Percentiles rank a stretch among this genome's conserved stretches.
phyloP scores from a whole-genome alignment of 225 moss, liverwort and hornwort species.

The Takakia lepidozioides region DNA sequence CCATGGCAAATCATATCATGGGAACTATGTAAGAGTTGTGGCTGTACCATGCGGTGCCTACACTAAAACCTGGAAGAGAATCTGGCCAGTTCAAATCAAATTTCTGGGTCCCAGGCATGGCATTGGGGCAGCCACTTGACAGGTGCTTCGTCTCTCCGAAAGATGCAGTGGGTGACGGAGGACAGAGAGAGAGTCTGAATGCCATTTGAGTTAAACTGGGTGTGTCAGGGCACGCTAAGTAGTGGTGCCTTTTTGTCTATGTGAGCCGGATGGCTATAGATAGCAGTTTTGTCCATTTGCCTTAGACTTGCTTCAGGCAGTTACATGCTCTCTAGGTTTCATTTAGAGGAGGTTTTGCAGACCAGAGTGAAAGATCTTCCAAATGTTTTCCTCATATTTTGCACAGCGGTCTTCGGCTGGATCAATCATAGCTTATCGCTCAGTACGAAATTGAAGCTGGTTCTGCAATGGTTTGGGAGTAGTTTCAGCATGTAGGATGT shows the following conservation, averaged over 20 bases:
- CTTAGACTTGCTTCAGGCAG: no score
- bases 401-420: conserved; percentile 9
- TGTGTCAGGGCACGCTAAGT: conserved; percentile 8
- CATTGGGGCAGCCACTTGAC: conserved; percentile 46
- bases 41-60: conserved; percentile 43
- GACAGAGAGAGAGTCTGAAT: conserved; percentile 23
- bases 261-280: conserved; percentile 15
- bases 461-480: conserved; percentile 18
- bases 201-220: conserved; percentile 9
- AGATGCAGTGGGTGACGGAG: conserved; percentile 25
- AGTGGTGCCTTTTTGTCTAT: conserved; percentile 17
- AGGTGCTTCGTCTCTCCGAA: conserved; percentile 31
- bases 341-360: conserved; percentile 16
- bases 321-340: conserved; percentile 2
- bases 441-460: conserved; percentile 21
- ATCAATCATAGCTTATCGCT: conserved; percentile 6
- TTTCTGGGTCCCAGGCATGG: conserved; percentile 19
- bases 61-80: conserved; percentile 6
- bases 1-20: conserved; percentile 37
- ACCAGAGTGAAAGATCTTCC: conserved; percentile 24
- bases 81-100: conserved; percentile 21
- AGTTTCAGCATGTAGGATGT: conserved; percentile 11
- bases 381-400: no score
- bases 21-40: conserved; percentile 40
- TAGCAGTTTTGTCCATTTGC: conserved; percentile 9